These are phyloP conservation scores for Dimargaris verticillata DNA, from an alignment of 192 early-diverging fungal species.

Conservation along the genomic window DNA sequence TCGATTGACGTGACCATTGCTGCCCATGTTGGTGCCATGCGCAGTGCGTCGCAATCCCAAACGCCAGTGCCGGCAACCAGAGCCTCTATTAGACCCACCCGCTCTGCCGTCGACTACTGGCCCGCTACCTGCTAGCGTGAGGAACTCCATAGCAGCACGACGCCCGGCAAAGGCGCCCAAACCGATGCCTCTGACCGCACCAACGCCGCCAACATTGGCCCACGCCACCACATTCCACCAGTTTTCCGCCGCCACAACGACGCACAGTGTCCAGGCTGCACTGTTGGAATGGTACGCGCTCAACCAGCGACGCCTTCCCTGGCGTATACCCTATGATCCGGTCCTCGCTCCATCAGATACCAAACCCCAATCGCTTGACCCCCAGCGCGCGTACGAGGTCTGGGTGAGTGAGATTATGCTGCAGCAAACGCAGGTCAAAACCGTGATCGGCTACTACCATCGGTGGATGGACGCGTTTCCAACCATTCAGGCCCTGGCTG, in stretches of 20 bases:
- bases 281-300: constrained; percentile 44
- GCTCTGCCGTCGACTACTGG: too few species aligned
- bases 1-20: too few species aligned
- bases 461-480: constrained; percentile 57
- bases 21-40: too few species aligned
- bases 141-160: too few species aligned
- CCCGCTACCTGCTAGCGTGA: too few species aligned
- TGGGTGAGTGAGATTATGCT: constrained; percentile 77
- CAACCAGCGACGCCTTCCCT: constrained; percentile 43
- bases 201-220: too few species aligned
- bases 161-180: too few species aligned
- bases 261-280: constrained; percentile 15
- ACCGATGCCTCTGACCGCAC: too few species aligned
- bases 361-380: constrained; percentile 2
- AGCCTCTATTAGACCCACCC: too few species aligned
- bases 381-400: constrained; percentile 45
- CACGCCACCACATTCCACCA: not conserved
- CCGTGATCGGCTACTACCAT: constrained; percentile 48
- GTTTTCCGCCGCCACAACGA: not conserved
- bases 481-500: constrained; percentile 46
- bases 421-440: constrained; percentile 65
- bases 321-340: constrained; percentile 27
- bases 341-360: not conserved
- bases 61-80: too few species aligned
- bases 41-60: too few species aligned